Conservation (phyloP, 78 protist genomes). For the Dictyostelium brefeldianum region DNA sequence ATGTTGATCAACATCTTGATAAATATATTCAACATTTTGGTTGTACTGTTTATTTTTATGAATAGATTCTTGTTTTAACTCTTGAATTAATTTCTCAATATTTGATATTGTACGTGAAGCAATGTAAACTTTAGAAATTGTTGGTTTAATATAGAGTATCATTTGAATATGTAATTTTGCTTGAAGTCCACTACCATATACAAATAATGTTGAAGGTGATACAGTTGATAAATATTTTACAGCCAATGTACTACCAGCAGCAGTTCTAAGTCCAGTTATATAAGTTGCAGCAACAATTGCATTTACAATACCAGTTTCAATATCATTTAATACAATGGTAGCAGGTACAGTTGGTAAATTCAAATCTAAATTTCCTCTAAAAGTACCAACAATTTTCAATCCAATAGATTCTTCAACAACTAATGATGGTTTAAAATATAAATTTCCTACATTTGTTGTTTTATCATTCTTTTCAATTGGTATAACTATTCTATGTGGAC, state of each 20-base stretch:
- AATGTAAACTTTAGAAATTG: conserved; percentile 17
- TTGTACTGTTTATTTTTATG: not conserved
- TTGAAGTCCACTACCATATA: conserved; percentile 76
- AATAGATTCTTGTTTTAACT: not conserved
- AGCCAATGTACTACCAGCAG: conserved; percentile 71
- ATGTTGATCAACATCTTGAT: not conserved
- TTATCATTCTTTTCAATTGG: not conserved
- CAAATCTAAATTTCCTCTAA: not conserved
- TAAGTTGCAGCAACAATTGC: conserved; percentile 59
- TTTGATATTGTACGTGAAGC: conserved; percentile 16
- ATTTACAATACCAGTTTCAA: conserved; percentile 13
- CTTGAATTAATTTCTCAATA: not conserved
- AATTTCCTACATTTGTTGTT: not conserved
- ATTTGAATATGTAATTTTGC: conserved; percentile 55
- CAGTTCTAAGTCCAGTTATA: conserved; percentile 71
- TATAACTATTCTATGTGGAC: conserved; percentile 39
- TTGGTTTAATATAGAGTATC: conserved; percentile 3
- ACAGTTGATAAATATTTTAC: conserved; percentile 10
- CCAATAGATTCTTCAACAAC: conserved; percentile 28
- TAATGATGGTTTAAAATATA: conserved; percentile 49
- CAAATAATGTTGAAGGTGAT: conserved; percentile 5
- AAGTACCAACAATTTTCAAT: conserved; percentile 19
- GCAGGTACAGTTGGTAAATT: conserved; percentile 68
- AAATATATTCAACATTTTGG: conserved; percentile 12
- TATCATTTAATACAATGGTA: conserved; percentile 41